Evolutionary conservation across 208 protist genomes (phyloP).

Genomic region (Leishmania aethiopica): DNA sequence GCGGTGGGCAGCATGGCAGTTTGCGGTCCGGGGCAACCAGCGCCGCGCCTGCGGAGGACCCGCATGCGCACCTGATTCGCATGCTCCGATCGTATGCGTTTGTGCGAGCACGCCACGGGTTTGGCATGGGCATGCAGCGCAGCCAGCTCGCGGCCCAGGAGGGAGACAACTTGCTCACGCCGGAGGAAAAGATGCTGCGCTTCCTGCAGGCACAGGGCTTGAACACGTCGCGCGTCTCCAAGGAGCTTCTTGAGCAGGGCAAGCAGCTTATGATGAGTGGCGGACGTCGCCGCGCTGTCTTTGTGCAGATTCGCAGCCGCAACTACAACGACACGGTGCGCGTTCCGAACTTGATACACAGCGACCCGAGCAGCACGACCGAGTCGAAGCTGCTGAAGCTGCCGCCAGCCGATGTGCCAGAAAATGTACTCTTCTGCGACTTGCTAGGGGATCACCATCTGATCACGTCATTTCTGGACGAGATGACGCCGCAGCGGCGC

Average conservation of each 20-base stretch:
- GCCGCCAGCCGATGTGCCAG: conserved; percentile 74
- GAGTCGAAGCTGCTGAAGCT: conserved; percentile 68
- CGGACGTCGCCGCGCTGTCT: conserved; percentile 67
- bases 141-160: conserved; percentile 66
- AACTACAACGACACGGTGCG: conserved; percentile 69
- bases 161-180: conserved; percentile 60
- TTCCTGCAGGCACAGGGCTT: conserved; percentile 87
- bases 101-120: conserved; percentile 78
- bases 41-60: conserved; percentile 1
- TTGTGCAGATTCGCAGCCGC: conserved; percentile 79
- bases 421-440: conserved; percentile 64
- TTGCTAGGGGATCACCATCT: conserved; percentile 59
- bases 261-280: conserved; percentile 71
- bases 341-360: conserved; percentile 69
- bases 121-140: conserved; percentile 86
- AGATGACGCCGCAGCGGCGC: conserved; percentile 10
- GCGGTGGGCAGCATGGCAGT: background rate
- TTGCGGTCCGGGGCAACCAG: background rate
- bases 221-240: conserved; percentile 54
- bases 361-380: conserved; percentile 55
- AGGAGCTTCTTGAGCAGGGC: conserved; percentile 62
- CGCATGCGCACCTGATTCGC: conserved; percentile 18
- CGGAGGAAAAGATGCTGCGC: conserved; percentile 72
- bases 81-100: conserved; percentile 65
- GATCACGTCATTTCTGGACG: conserved; percentile 37